Percentiles rank a stretch among this genome's conserved stretches.
Conservation (phyloP, 805 yeast genomes). For the Monosporozyma yasuniensis region DNA sequence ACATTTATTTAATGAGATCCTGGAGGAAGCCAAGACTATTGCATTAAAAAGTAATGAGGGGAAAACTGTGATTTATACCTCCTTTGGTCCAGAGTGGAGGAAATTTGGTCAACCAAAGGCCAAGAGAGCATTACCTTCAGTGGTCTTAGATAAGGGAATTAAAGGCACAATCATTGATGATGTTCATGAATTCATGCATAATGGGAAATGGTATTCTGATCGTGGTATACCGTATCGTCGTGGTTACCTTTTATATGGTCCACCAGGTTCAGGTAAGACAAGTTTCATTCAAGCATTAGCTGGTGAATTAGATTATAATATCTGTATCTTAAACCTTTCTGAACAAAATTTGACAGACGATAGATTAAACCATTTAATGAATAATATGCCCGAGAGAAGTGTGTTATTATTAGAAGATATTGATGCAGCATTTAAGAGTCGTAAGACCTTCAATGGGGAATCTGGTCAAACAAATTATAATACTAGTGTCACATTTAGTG, state of each 20-base stretch:
- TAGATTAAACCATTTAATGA: constrained; percentile 88
- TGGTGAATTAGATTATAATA: constrained; percentile 91
- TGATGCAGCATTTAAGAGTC: constrained; percentile 87
- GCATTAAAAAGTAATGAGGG: constrained; percentile 84
- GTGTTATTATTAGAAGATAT: constrained; percentile 82
- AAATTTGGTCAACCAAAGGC: constrained; percentile 94
- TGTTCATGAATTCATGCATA: constrained; percentile 65
- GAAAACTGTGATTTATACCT: constrained; percentile 84
- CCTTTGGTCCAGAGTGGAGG: constrained; percentile 99
- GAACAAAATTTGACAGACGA: constrained; percentile 93
- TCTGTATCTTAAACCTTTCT: constrained; percentile 83
- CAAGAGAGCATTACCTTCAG: constrained; percentile 77
- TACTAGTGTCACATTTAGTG: constrained; percentile 92
- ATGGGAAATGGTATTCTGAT: constrained; percentile 87
- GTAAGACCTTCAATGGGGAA: constrained; percentile 56
- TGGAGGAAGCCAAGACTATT: constrained; percentile 74
- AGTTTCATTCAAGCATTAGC: constrained; percentile 94
- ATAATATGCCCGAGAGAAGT: constrained; percentile 86
- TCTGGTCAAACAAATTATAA: constrained; percentile 63
- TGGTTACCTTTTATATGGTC: constrained; percentile 90
- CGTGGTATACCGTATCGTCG: constrained; percentile 97
- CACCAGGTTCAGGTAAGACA: constrained; percentile 96
- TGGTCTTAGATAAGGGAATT: constrained; percentile 70
- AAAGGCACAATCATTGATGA: constrained; percentile 59
- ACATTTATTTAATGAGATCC: constrained; percentile 53